Evolutionary conservation across 2,329 filamentous ascomycete genomes (phyloP), one percentile per base, ranked within the genome.

Genomic region (Sphaerostilbella broomeana): DNA sequence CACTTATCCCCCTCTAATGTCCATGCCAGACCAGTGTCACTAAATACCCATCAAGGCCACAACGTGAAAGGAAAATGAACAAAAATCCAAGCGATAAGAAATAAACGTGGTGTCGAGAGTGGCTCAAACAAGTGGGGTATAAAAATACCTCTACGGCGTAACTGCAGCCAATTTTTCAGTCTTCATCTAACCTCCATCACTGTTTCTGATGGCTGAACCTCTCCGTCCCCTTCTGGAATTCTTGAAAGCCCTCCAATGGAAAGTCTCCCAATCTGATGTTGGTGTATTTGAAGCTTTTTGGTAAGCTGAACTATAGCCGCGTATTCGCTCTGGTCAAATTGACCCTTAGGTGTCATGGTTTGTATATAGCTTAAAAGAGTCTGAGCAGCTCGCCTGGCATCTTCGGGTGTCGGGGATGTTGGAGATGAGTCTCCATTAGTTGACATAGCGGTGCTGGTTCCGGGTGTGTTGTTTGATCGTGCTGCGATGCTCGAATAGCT

Each of bases 311-410:
- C 72, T 33, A 95, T 79, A 3, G 79, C 77, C 47, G 85, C 61
- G 57, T 83, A 89, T 47, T 95, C 89, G 51, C 77, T 75, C 32
- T 86, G 76, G 54, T 92, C 85, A 12, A 85, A 77, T 21, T 87
- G 75, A 1, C 79, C 81, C 16, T 61, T 67, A 0, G 70, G 64
- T 10, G 80, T 77, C 49, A 84, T 76, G 44, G 80, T 79, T 51
- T 86, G 76, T 58, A 95, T 84, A 56, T 90, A 95, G 44, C 66
- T 81, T 58, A 94, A 75, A 15, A 95, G 77, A 3, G 89, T 80
- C 52, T 90, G 82, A 4, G 94, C 73, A 2, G 89, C 90, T 36
- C 79, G 75, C 26, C 85, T 76, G 4, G 89, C 89, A 59, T 97
- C 88, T 51, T 95, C 88, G 50, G 88, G 84, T 0, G 82, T 87